Evolutionary conservation across 2,329 filamentous ascomycete genomes (phyloP), one percentile per base, ranked within the genome.

Genomic region (Teratosphaeria nubilosa): DNA sequence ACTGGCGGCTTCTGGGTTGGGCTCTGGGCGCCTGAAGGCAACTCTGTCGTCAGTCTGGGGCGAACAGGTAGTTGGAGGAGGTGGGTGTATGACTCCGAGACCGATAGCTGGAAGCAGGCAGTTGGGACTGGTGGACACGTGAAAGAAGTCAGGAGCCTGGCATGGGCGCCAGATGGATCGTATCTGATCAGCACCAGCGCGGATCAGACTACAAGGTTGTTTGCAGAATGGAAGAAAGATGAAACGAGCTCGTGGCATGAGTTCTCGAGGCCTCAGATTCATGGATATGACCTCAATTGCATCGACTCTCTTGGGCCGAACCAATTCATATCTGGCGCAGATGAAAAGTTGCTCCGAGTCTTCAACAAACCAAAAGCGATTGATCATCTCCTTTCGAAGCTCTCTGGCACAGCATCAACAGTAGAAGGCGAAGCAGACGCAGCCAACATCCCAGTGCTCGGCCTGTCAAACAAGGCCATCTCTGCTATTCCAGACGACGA

Each of bases 271-370:
- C 94, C 94, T 3, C 94, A 99, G 72, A 99, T 99, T 63, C 94
- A 99, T 71, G 94, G 94, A 41, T 99, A 99, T 72, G 92, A 99
- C 72, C 81, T 99, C 57, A 99, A 97, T 77, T 97, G 94, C 72
- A 86, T 97, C 62, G 88, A 91, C 68, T 82, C 85, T 0, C 78
- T 96, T 5, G 85, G 84, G 7, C 74, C 82, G 7, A 80, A 83
- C 7, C 87, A 86, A 65, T 99, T 99, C 70, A 87, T 97, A 24
- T 95, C 91, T 2, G 94, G 94, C 6, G 94, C 94, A 2, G 94
- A 99, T 64, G 94, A 99, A 77, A 99, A 99, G 75, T 83, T 99
- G n/a, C 83, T 99, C 72, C 87, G 94, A 25, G 92, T 99, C 1
- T 99, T 99, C 73, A 86, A 88, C 68, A 86, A 96, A 74, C 94